Evolutionary conservation across 2,329 filamentous ascomycete genomes (phyloP).

Genomic region (Colletotrichum graminicola): DNA sequence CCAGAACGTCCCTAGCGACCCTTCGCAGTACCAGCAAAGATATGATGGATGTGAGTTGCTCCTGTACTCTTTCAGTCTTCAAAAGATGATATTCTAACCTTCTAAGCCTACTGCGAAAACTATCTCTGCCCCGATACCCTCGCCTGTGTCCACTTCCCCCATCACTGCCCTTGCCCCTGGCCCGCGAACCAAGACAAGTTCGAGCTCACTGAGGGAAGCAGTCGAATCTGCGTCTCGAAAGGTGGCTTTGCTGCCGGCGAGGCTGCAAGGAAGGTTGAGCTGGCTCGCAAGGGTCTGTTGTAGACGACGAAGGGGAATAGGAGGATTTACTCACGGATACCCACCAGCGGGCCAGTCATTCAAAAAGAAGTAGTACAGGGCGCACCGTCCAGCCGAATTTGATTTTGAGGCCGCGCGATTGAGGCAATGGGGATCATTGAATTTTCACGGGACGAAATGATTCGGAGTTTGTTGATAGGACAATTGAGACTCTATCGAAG

Average conservation of each 20-base stretch:
- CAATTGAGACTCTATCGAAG: slow-evolving; percentile 38
- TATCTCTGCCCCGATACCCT: slow-evolving; percentile 96
- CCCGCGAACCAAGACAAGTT: slow-evolving; percentile 82
- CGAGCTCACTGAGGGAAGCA: slow-evolving; percentile 77
- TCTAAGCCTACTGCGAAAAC: slow-evolving; percentile 83
- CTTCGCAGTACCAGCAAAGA: slow-evolving; percentile 79
- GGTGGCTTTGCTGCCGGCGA: slow-evolving; percentile 81
- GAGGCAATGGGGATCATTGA: background rate
- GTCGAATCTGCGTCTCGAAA: slow-evolving; percentile 79
- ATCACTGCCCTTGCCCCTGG: slow-evolving; percentile 95
- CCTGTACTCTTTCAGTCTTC: background rate
- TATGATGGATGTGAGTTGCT: slow-evolving; percentile 72
- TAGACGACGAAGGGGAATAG: slow-evolving; percentile 51
- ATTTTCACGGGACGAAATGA: slow-evolving; percentile 1
- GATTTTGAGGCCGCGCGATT: slow-evolving; percentile 6
- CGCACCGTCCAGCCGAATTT: background rate
- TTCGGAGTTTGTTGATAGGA: slow-evolving; percentile 15
- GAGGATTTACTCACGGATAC: background rate
- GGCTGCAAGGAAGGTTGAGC: slow-evolving; percentile 79
- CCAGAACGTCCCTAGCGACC: slow-evolving; percentile 85
- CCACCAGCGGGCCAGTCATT: background rate
- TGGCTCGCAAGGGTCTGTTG: slow-evolving; percentile 82
- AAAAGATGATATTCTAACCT: background rate
- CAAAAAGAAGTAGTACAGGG: slow-evolving; percentile 7
- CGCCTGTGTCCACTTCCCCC: slow-evolving; percentile 94